Evolutionary conservation across 768 basidiomycete genomes (phyloP), one percentile per base, ranked within the genome.

Genomic region (Russula sp.): DNA sequence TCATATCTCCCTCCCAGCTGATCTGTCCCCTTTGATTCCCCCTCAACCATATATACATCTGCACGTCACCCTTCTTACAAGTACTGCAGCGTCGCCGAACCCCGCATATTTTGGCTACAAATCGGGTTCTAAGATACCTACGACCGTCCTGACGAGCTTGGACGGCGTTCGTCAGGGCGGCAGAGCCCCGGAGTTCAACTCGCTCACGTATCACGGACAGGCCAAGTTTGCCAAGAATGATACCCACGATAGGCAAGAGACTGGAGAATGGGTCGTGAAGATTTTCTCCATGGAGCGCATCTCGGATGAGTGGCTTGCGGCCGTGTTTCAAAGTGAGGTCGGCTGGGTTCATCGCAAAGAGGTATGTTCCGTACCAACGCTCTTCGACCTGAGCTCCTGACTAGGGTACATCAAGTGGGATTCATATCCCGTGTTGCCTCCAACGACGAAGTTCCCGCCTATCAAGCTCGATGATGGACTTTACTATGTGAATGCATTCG

Each of bases 401-500:
- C 38, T 56, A 16, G 18, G 13, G n/a, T 38, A 14, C 20, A 14
- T 49, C 16, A 39, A 90, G 87, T 92, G 88, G 88, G 82, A 92
- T 67, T 83, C 90, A 36, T 90, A 90, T 71, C 89, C 90, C 16
- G 77, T 82, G 51, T 79, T 93, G 16, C 81, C 81, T 3, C 87
- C 92, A 6, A 86, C 82, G 7, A 71, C 74, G 5, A 69, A 70
- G 13, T 93, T 91, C 74, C 86, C 94, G 36, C 87, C 91, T 2
- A 78, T 96, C 59, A 85, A 84, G 72, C 82, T 93, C 6, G 87
- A 83, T 60, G 76, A 79, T 58, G 88, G 90, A 4, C 77, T 97
- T 47, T 96, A 91, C 75, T 98, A 98, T 68, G 86, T 93, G 49
- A 96, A 94, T 66, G 84, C 90, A 1, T 89, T 97, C 65, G 96